Percentiles rank a stretch among this genome's conserved stretches.
Evolutionary conservation across 2,329 filamentous ascomycete genomes (phyloP).

Genomic region (Chaetomiaceae sp.): DNA sequence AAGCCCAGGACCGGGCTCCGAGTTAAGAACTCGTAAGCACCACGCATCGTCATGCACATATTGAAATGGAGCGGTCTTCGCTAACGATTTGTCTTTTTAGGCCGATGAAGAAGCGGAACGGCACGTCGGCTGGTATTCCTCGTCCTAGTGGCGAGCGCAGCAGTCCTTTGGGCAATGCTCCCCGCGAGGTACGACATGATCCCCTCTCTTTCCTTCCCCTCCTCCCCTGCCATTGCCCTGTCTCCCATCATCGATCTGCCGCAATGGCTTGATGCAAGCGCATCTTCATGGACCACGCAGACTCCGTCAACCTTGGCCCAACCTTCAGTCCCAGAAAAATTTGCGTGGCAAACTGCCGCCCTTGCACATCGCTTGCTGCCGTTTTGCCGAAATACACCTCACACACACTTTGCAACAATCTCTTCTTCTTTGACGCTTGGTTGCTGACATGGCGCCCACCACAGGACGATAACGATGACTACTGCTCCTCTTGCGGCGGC

Average conservation of each 20-base stretch:
- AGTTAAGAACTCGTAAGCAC: constrained; percentile 63
- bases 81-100: constrained; percentile 40
- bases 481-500: constrained; percentile 80
- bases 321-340: not conserved
- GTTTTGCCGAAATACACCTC: constrained; percentile 36
- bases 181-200: constrained; percentile 49
- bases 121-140: constrained; percentile 64
- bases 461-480: constrained; percentile 78
- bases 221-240: not conserved
- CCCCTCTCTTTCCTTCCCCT: not conserved
- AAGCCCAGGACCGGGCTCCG: constrained; percentile 58
- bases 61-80: constrained; percentile 4
- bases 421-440: constrained; percentile 16
- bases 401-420: constrained; percentile 25
- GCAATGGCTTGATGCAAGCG: not conserved
- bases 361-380: constrained; percentile 21
- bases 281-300: not conserved
- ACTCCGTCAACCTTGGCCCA: not conserved
- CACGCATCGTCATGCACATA: constrained; percentile 5
- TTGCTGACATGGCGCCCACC: constrained; percentile 33
- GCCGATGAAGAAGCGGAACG: constrained; percentile 70
- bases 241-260: not conserved
- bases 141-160: constrained; percentile 60
- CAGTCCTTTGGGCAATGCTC: constrained; percentile 50
- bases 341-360: constrained; percentile 20